phyloP scores from a whole-genome alignment of 495 filamentous ascomycete genomes.

The Penicillium coffeae region DNA sequence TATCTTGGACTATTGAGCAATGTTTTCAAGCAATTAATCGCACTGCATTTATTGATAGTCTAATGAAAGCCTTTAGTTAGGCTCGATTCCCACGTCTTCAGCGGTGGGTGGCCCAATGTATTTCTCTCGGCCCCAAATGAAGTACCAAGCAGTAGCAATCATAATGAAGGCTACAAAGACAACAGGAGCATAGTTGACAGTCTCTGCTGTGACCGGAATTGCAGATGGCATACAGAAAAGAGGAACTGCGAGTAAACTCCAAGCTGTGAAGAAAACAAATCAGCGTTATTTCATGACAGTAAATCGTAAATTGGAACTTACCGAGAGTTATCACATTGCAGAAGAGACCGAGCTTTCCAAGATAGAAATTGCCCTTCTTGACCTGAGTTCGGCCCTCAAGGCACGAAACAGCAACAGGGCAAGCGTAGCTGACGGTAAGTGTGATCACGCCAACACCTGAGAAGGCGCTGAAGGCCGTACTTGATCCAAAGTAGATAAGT shows the following conservation, averaged over 20 bases:
- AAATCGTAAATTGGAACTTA: constrained; percentile 28
- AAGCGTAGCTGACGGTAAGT: constrained; percentile 51
- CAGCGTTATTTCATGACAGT: not conserved
- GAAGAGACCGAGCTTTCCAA: constrained; percentile 52
- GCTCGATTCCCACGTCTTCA: constrained; percentile 13
- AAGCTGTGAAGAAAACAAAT: constrained; percentile 32
- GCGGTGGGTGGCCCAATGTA: constrained; percentile 20
- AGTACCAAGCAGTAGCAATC: constrained; percentile 55
- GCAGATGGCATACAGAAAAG: constrained; percentile 41
- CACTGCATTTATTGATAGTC: no score
- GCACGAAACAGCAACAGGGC: constrained; percentile 48
- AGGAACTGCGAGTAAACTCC: constrained; percentile 54
- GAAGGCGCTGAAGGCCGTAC: constrained; percentile 56
- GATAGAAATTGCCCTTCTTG: constrained; percentile 47
- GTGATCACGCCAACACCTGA: constrained; percentile 57
- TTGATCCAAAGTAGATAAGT: constrained; percentile 53
- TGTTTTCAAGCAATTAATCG: no score
- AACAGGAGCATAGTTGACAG: constrained; percentile 52
- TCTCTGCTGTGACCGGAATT: constrained; percentile 34
- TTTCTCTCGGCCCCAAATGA: constrained; percentile 47
- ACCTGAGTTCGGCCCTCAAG: constrained; percentile 44
- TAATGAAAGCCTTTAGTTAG: constrained; percentile 1
- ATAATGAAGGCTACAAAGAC: constrained; percentile 53
- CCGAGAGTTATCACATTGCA: constrained; percentile 51
- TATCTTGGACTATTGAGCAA: no score